Base-by-base conservation (phyloP, 2,329 filamentous ascomycete genomes). In the Phyllosticta ampelicida region DNA sequence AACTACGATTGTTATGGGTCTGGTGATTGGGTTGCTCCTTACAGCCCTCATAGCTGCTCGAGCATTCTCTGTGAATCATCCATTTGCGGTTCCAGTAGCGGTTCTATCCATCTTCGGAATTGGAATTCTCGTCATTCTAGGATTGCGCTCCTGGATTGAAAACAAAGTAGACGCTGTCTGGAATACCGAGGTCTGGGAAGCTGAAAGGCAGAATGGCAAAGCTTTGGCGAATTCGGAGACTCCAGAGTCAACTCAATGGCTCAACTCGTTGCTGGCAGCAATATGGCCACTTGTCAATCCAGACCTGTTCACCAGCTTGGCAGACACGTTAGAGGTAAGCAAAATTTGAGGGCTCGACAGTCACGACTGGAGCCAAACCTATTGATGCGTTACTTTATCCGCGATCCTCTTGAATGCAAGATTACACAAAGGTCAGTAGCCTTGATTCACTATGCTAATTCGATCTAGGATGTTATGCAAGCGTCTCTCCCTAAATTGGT, bases 231-330 rank as follows among this genome's bases (percentile, higher is more conserved):
- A 77, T 53, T 68, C 67, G 26, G 64, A 76, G 62, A 75, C 81
- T 1, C 82, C 86, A 4, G 86, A 87, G 64, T 86, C 85, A 0
- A 80, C 83, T 0, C 78, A 83, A 55, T 90, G 86, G 87, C 76
- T 90, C 56, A 90, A 90, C 66, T 85, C 81, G 4, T 68, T 89
- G 0, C 66, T 90, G 8, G 75, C 79, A 3, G 81, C 85, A 1
- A 78, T 89, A 5, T 90, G 87, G 87, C 85, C 86, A 0, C 75
- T 90, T 28, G 78, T 90, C 65, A 90, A 90, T 65, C 87, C 86
- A 0, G 87, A 90, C 64, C 76, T 90, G 1, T 89, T 90, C 64
- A 78, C 80, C 1, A 83, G 81, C 30, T 69, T 89, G 1, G 80
- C 83, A 0, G 86, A 90, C 64, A 86, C 82, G 26, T 78, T 90